Evolutionary conservation across 768 basidiomycete genomes (phyloP), one percentile per base, ranked within the genome.

Genomic region (Kwoniella bestiolae): DNA sequence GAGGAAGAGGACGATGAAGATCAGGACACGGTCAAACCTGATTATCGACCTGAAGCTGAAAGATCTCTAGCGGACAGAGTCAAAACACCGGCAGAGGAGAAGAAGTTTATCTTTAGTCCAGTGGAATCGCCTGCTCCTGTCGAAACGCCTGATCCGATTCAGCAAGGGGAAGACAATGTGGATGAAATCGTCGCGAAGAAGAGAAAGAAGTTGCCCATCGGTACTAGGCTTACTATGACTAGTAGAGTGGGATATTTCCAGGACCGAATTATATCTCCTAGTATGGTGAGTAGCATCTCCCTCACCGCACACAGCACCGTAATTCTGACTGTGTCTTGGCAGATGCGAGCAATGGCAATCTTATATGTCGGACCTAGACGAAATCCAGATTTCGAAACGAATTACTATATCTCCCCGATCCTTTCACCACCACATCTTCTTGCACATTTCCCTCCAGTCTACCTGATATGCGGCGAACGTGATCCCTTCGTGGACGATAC

Each of bases 291-390:
- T 82, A 71, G 23, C 25, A 28, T 21, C n/a, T 18, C 5, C 32
- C 32, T 8, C 32, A 28, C n/a, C 1, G 32, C 12, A 52, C n/a
- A 28, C 16, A 29, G 32, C 16, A n/a, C 5, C 5, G 4, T 31
- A 12, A 16, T 4, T 52, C 41, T 44, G 41, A 29, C 6, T 16
- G 32, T 9, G 26, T 9, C 32, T 14, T 21, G 21, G 62, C 73
- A 98, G 95, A 97, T 97, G 92, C 91, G 96, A 35, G 94, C 95
- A 0, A 99, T 99, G 96, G 95, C 95, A 3, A 94, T 96, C 76
- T 83, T 95, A 68, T 96, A 96, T 82, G 90, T 99, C 65, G 95
- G 95, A 1, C 95, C 96, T 0, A 87, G 91, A 75, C 89, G 89
- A 56, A 90, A 92, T 78, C 96, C 96, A 6, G 94, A 98, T 80